Evolutionary conservation across 306 rosid species (phyloP).

Genomic region (Trichosanthes cucumerina): DNA sequence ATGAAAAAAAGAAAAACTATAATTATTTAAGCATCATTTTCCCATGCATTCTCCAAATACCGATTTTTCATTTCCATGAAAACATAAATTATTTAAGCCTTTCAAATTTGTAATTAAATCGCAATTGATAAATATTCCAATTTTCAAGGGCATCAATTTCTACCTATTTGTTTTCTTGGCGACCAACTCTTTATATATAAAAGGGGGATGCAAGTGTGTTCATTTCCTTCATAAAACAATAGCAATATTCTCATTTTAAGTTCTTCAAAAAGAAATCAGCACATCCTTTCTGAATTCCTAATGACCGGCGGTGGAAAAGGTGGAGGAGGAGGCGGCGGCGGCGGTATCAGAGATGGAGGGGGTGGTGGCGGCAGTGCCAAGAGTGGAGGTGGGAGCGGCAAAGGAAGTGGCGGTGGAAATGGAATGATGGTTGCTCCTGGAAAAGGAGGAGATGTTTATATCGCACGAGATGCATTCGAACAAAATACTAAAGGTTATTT

Average conservation of each 20-base stretch:
- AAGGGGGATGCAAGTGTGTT: too few relatives aligned
- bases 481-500: not conserved
- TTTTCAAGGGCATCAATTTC: not conserved
- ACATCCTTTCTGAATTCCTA: not conserved
- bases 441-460: not conserved
- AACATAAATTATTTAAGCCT: not conserved
- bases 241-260: not conserved
- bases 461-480: not conserved
- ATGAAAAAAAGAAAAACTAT: too few relatives aligned
- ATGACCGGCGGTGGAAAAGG: not conserved
- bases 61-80: not conserved
- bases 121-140: not conserved
- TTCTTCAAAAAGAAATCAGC: not conserved
- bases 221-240: not conserved
- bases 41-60: not conserved
- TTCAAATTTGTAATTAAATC: not conserved
- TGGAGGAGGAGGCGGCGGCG: not conserved
- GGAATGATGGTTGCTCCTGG: not conserved
- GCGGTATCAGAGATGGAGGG: not conserved
- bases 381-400: not conserved
- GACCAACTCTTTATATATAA: too few relatives aligned
- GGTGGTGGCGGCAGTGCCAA: not conserved
- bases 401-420: not conserved
- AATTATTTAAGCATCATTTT: too few relatives aligned
- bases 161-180: not conserved